phyloP scores from a whole-genome alignment of 2,329 filamentous ascomycete genomes.

The Paecilomyces dactylethromorphus region DNA sequence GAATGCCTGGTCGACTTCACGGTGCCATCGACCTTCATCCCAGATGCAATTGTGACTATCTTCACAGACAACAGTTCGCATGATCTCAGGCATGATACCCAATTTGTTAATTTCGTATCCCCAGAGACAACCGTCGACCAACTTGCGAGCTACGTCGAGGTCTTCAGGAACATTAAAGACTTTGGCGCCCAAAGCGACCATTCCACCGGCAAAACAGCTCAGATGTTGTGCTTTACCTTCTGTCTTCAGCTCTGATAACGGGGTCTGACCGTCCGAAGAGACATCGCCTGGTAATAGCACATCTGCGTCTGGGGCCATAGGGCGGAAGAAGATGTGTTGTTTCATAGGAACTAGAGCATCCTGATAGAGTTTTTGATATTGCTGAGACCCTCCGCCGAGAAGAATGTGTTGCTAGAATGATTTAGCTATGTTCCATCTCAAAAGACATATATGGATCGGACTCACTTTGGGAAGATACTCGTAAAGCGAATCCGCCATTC shows the following conservation, averaged over 20 bases:
- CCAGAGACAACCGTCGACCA: conserved; percentile 53
- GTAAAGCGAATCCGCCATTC: conserved; percentile 51
- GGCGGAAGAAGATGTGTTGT: conserved; percentile 68
- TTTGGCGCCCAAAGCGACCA: conserved; percentile 48
- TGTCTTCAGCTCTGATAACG: conserved; percentile 14
- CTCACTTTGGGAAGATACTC: conserved; percentile 55
- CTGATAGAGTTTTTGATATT: conserved; percentile 65
- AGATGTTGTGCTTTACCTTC: conserved; percentile 45
- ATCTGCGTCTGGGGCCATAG: conserved; percentile 64
- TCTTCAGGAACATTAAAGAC: conserved; percentile 46
- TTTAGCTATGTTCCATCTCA: no score
- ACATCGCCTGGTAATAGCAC: conserved; percentile 67
- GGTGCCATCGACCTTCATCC: conserved; percentile 23
- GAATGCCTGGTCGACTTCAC: conserved; percentile 8
- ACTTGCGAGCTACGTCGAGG: conserved; percentile 42
- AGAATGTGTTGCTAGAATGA: conserved; percentile 45
- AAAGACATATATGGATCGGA: no score
- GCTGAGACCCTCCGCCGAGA: conserved; percentile 64
- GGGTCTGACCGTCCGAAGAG: conserved; percentile 7
- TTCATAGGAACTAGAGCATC: conserved; percentile 61
- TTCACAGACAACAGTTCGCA: conserved; percentile 37
- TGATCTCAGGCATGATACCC: conserved; percentile 51
- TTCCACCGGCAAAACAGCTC: conserved; percentile 50
- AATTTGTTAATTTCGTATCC: conserved; percentile 43
- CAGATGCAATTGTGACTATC: conserved; percentile 34